These are phyloP conservation scores for Triticum dicoccoides DNA, from an alignment of 176 grass and related monocot species.

Conservation along the genomic window DNA sequence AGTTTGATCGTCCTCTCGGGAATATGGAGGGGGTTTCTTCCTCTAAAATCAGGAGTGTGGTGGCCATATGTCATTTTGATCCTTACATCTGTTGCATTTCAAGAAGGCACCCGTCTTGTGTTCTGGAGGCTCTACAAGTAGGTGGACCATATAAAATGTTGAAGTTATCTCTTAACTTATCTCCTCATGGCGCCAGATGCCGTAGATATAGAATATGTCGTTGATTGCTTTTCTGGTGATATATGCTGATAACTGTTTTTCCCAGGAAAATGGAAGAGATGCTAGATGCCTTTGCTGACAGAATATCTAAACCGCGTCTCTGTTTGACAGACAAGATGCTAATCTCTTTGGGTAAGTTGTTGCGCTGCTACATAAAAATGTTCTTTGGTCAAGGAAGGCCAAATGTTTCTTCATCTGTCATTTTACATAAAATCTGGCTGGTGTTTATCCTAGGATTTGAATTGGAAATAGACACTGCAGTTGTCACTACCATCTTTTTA, in stretches of 20 bases:
- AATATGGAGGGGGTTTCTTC: conserved; percentile 84
- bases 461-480: conserved; percentile 11
- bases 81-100: conserved; percentile 78
- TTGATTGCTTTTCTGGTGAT: conserved; percentile 13
- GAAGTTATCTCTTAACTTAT: neutral
- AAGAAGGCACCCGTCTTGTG: conserved; percentile 68
- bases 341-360: conserved; percentile 69
- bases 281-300: conserved; percentile 88
- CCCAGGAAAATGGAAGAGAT: conserved; percentile 85
- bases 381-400: neutral
- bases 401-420: neutral
- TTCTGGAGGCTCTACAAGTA: conserved; percentile 99
- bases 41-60: conserved; percentile 58
- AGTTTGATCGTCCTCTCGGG: conserved; percentile 87
- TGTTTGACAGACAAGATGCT: conserved; percentile 87
- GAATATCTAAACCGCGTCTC: conserved; percentile 80
- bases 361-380: neutral
- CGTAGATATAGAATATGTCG: neutral
- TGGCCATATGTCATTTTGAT: conserved; percentile 76
- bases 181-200: neutral
- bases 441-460: neutral
- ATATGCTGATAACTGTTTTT: conserved; percentile 39
- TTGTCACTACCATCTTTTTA: neutral
- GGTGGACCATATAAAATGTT: conserved; percentile 18
- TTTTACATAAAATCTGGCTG: neutral